Conservation (phyloP, 208 protist species). For the Acanthamoeba castellanii region DNA sequence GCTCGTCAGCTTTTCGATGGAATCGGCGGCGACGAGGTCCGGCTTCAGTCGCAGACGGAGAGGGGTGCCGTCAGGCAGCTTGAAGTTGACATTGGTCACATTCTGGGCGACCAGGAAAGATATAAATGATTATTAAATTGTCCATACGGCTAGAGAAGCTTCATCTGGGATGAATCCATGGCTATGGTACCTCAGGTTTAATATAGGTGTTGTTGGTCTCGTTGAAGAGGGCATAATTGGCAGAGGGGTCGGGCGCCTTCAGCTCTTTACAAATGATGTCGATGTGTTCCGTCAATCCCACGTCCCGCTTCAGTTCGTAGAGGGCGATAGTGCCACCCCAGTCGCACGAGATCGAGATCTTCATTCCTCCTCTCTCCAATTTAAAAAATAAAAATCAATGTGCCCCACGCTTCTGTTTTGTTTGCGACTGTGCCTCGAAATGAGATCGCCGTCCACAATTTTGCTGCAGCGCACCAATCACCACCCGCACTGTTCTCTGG, state of each 20-base stretch:
- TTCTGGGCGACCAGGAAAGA: conserved; percentile 17
- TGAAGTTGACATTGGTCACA: conserved; percentile 17
- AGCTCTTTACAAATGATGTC: conserved; percentile 7
- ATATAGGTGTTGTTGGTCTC: conserved; percentile 32
- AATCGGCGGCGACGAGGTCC: conserved; percentile 36
- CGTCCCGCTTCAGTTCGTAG: conserved; percentile 39
- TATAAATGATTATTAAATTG: not conserved
- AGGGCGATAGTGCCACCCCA: conserved; percentile 40
- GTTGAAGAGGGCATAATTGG: conserved; percentile 44
- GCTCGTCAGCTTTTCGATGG: conserved; percentile 44
- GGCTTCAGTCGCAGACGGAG: conserved; percentile 42
- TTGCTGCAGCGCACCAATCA: too few relatives aligned
- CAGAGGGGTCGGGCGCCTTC: not conserved
- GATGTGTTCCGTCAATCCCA: conserved; percentile 10
- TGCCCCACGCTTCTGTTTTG: too few relatives aligned
- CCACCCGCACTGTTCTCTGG: too few relatives aligned
- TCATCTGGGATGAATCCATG: not conserved
- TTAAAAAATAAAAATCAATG: not conserved
- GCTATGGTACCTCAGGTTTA: not conserved
- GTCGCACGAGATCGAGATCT: conserved; percentile 20
- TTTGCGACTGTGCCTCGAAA: too few relatives aligned
- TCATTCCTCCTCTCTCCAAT: not conserved
- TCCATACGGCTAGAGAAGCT: not conserved
- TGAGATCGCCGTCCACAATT: too few relatives aligned
- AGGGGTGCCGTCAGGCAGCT: conserved; percentile 43